A percentile compares a stretch with the other conserved stretches of the same genome.
phyloP scores from a whole-genome alignment of 371 early-diverging fungal genomes.

The Basidiobolus meristosporus region DNA sequence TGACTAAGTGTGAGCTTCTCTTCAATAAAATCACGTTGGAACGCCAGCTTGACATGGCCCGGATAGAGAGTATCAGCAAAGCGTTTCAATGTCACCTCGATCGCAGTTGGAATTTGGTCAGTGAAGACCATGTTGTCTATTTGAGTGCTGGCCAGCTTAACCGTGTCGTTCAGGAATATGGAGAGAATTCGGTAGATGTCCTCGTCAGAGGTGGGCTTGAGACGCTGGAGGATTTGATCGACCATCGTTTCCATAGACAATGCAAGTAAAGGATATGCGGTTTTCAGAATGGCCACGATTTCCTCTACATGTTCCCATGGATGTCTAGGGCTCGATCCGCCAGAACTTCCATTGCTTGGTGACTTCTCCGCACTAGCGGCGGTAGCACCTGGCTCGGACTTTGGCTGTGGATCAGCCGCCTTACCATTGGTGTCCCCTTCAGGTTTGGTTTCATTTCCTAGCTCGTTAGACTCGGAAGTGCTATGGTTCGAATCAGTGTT shows the following conservation, averaged over 20 bases:
- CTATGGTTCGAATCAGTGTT: not conserved
- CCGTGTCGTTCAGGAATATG: constrained; percentile 72
- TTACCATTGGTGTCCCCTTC: not conserved
- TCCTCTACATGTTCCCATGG: constrained; percentile 82
- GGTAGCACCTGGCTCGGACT: constrained; percentile 7
- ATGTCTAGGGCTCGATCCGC: constrained; percentile 15
- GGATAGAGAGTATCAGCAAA: no score
- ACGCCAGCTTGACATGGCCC: no score
- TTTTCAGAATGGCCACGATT: constrained; percentile 89
- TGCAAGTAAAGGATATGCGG: constrained; percentile 82
- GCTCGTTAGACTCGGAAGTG: not conserved
- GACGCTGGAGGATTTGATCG: constrained; percentile 79
- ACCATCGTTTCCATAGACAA: constrained; percentile 95
- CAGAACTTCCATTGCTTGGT: no score
- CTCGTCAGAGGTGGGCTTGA: constrained; percentile 87
- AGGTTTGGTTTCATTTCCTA: not conserved
- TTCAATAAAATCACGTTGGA: constrained; percentile 76
- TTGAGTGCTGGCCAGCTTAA: constrained; percentile 34
- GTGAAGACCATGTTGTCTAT: no score
- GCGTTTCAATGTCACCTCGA: no score
- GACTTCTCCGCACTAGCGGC: constrained; percentile 7
- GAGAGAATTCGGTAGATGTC: constrained; percentile 88
- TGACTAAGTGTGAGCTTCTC: constrained; percentile 55
- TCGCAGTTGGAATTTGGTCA: no score
- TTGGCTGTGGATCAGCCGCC: not conserved